Conservation (phyloP, 345 rosid genomes). For the Acer yangbiense region DNA sequence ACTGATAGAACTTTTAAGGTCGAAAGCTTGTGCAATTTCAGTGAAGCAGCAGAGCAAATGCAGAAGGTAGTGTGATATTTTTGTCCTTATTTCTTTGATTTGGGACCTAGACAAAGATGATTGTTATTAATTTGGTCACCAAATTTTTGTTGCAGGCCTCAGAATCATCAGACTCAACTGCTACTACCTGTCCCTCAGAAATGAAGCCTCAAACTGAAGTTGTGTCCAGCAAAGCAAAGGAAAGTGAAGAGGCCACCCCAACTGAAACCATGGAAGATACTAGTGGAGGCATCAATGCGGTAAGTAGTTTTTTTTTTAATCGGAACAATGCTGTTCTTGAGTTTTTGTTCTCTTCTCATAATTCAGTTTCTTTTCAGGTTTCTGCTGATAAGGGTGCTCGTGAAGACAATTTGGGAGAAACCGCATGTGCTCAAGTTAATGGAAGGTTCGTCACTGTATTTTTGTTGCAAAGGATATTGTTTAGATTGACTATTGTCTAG, state of each 20-base stretch:
- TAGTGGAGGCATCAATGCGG: constrained; percentile 23
- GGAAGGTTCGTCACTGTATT: constrained; percentile 46
- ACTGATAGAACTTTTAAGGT: constrained; percentile 68
- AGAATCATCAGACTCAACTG: constrained; percentile 39
- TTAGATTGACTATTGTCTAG: background rate
- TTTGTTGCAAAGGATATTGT: background rate
- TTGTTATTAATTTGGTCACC: background rate
- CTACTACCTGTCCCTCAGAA: constrained; percentile 24
- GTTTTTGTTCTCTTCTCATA: constrained; percentile 21
- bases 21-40: constrained; percentile 75
- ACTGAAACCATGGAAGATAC: constrained; percentile 24
- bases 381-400: constrained; percentile 19
- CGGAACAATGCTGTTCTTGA: background rate
- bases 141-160: constrained; percentile 37
- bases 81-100: constrained; percentile 5
- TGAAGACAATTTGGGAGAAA: constrained; percentile 18
- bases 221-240: constrained; percentile 19
- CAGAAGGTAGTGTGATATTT: constrained; percentile 49
- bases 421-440: constrained; percentile 25
- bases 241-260: constrained; percentile 23
- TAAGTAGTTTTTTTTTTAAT: constrained; percentile 10
- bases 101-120: background rate
- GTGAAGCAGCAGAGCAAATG: constrained; percentile 61
- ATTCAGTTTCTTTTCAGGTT: constrained; percentile 29
- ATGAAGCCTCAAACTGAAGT: constrained; percentile 21